A percentile compares a stretch with the other conserved stretches of the same genome.
Conservation (phyloP, 768 basidiomycete genomes). For the Clavulina sp. region DNA sequence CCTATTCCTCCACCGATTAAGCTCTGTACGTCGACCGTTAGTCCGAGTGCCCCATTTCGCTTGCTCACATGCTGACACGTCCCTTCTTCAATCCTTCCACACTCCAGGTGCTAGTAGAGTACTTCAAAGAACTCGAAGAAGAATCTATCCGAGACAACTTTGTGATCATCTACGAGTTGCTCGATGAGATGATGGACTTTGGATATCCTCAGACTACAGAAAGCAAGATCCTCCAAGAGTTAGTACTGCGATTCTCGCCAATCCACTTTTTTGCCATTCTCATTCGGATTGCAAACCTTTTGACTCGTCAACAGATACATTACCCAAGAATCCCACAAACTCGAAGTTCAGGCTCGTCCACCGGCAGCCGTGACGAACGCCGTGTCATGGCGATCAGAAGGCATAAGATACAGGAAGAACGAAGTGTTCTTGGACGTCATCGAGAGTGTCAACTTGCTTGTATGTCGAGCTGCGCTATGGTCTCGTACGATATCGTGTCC, state of each 20-base stretch:
- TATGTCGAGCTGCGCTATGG: not conserved
- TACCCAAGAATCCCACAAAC: constrained; percentile 95
- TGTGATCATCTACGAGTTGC: constrained; percentile 94
- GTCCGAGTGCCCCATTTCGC: not conserved
- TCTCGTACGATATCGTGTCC: not conserved
- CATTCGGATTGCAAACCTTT: not conserved
- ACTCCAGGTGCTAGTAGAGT: constrained; percentile 74
- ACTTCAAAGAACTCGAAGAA: constrained; percentile 99
- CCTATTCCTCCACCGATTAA: constrained; percentile 86
- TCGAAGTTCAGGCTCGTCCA: constrained; percentile 80
- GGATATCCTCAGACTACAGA: constrained; percentile 98
- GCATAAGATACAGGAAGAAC: constrained; percentile 94
- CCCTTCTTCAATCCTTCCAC: too few species aligned
- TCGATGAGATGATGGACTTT: constrained; percentile 99
- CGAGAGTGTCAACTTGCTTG: constrained; percentile 87
- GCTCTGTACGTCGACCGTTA: constrained; percentile 20
- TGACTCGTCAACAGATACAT: constrained; percentile 46
- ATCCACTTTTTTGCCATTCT: not conserved
- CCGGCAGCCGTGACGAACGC: constrained; percentile 97
- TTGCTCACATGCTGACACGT: not conserved
- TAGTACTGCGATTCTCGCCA: constrained; percentile 16
- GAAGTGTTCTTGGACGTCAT: constrained; percentile 98
- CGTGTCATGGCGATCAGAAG: constrained; percentile 96
- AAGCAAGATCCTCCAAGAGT: constrained; percentile 98
- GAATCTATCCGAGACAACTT: constrained; percentile 99